Evolutionary conservation across 2,329 filamentous ascomycete genomes (phyloP), one percentile per base, ranked within the genome.

Genomic region (Clonostachys sp.): DNA sequence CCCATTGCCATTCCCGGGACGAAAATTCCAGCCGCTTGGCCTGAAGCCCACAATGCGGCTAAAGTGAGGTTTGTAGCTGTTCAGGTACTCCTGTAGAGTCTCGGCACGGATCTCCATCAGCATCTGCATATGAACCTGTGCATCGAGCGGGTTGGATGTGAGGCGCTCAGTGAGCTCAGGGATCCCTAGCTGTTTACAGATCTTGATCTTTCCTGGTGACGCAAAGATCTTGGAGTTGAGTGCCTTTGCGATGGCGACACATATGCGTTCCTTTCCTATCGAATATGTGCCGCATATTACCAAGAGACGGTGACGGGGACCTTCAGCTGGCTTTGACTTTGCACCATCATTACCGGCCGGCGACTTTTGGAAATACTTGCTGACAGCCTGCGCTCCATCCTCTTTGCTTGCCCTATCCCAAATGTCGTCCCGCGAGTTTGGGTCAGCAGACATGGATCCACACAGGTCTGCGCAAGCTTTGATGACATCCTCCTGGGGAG

Each of bases 51-150:
- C 87, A 42, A 96, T 83, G 45, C 89, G 86, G 13, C 83, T 83
- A 64, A 97, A 99, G 55, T 89, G 84, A 7, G 87, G 85, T 52
- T 86, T 87, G 70, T 90, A 88, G 35, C 80, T 77, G 57, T 86
- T 81, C 6, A 97, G 79, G 59, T 99, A 99, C 51, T 96, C 91
- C 53, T 89, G 84, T 2, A 99, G 76, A 0, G 92, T 96, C 55
- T 96, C 91, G 34, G 91, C 84, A 24, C 91, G 85, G 55, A 99
- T 91, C 65, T 97, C 92, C 76, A 94, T 94, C 10, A 99, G 76
- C 58, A 88, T 91, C 57, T 96, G 95, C 91, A 99, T 96, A 68
- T 99, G 94, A 0, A 99, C 91, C 65, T 97, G 92, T 0, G 94
- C 94, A 57, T 89, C 88, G 18, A 79, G 71, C 0, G 94, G 91